phyloP scores from a whole-genome alignment of 2,329 filamentous ascomycete species.

The Nemania sp. region DNA sequence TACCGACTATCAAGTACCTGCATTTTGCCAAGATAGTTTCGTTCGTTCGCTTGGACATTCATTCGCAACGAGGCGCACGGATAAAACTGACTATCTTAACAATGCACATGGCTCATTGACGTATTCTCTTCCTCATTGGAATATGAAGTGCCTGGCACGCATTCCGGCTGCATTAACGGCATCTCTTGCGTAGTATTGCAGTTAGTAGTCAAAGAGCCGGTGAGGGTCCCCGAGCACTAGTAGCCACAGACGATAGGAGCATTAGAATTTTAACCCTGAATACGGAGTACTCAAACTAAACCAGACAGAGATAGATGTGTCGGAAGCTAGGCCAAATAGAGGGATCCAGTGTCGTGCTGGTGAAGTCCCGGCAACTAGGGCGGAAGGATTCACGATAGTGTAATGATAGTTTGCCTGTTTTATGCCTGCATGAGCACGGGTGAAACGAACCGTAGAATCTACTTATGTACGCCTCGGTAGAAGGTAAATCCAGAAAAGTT shows the following conservation, averaged over 20 bases:
- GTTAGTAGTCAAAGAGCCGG: background rate
- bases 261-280: too few relatives aligned
- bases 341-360: background rate
- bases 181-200: constrained; percentile 10
- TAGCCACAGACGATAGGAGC: too few relatives aligned
- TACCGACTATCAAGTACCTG: background rate
- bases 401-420: background rate
- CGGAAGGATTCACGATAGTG: constrained; percentile 5
- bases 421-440: background rate
- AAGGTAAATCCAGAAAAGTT: too few relatives aligned
- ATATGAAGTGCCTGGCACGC: background rate
- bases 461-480: too few relatives aligned
- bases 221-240: too few relatives aligned
- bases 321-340: background rate
- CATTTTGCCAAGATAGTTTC: background rate
- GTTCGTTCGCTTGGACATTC: background rate
- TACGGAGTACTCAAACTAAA: background rate
- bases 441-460: background rate
- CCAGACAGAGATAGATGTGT: background rate
- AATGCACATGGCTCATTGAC: background rate
- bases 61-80: background rate
- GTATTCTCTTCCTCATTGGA: constrained; percentile 3
- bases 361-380: too few relatives aligned
- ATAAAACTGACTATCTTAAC: constrained; percentile 1
- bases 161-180: background rate